These are phyloP conservation scores for Serendipita indica DNA, from an alignment of 768 basidiomycete genomes.

Conservation along the genomic window DNA sequence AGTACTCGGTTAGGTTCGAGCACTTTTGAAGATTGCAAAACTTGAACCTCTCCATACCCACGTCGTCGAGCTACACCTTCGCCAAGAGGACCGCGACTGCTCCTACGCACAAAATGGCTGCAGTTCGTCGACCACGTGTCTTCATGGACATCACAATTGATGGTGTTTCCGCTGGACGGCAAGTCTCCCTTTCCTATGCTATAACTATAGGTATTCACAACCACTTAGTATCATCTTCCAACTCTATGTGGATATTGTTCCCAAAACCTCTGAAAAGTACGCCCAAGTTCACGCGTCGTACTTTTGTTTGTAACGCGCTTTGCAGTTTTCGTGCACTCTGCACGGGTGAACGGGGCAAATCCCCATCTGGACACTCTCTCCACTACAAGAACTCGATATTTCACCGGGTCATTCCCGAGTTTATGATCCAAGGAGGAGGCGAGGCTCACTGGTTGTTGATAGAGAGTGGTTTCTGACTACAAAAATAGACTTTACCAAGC, in stretches of 20 bases:
- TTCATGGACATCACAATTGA: slow-evolving; percentile 54
- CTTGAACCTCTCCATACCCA: too few species aligned
- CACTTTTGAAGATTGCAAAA: too few species aligned
- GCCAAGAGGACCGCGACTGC: too few species aligned
- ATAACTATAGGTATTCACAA: slow-evolving; percentile 2
- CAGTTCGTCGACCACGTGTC: slow-evolving; percentile 31
- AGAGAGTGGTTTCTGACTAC: neutral
- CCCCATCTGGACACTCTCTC: slow-evolving; percentile 49
- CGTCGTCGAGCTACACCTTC: too few species aligned
- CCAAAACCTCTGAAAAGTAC: slow-evolving; percentile 72
- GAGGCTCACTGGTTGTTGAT: slow-evolving; percentile 16
- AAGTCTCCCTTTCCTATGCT: slow-evolving; percentile 10
- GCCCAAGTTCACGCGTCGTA: slow-evolving; percentile 12
- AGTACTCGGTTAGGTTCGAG: too few species aligned
- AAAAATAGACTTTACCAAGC: slow-evolving; percentile 58
- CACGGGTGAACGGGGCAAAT: slow-evolving; percentile 73
- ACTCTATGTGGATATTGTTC: slow-evolving; percentile 54
- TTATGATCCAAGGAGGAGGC: slow-evolving; percentile 77
- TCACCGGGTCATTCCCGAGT: slow-evolving; percentile 63
- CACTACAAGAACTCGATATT: slow-evolving; percentile 71
- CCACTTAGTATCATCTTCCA: slow-evolving; percentile 51
- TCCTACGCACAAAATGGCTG: too few species aligned
- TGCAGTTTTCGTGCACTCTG: slow-evolving; percentile 70
- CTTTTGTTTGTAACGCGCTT: slow-evolving; percentile 9
- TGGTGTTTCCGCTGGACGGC: slow-evolving; percentile 42